Base-by-base conservation (phyloP, 2,329 filamentous ascomycete species). In the Pseudocercospora eumusae region DNA sequence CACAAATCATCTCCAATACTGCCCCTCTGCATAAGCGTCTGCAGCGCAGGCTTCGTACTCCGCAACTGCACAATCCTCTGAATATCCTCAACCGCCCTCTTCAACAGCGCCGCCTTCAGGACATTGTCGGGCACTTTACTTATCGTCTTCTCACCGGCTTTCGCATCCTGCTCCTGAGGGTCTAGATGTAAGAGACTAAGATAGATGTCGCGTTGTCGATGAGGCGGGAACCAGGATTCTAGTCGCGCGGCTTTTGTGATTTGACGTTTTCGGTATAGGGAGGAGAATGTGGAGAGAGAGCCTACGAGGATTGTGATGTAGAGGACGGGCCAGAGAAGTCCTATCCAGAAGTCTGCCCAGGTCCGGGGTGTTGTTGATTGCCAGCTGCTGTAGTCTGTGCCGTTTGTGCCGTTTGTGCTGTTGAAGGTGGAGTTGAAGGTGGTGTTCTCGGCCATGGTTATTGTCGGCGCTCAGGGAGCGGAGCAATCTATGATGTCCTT, bases 1-100 rank as follows among this genome's bases (percentile, higher is more conserved):
- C 92, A 96, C 69, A 99, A 79, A 76, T 99, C 95, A 75, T 99
- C 95, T 13, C 95, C 93, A 1, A 99, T 92, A 73, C 92, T 96
- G 54, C 95, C 95, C 66, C 92, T 84, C 78, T 96, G 92, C 70
- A 98, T 78, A 68, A 99, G 80, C 23, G 88, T 85, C 73, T 89
- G 88, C 73, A 96, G 86, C 7, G 95, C 92, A 71, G 91, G 90
- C 81, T 98, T 99, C 69, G 92, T 89, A 61, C 86, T 89, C 73
- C 93, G 87, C 73, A 99, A 86, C 75, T 95, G 87, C 72, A 98
- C 89, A 65, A 99, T 91, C 66, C 95, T 88, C 74, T 90, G 87
- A 74, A 99, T 96, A 75, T 98, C 93, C 76, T 98, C 93, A 36
- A 92, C 88, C 31, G 95, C 95, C 71, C 95, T 88, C 68, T 92